Base-by-base conservation (phyloP, 192 early-diverging fungal genomes). In the Linnemannia hyalina region DNA sequence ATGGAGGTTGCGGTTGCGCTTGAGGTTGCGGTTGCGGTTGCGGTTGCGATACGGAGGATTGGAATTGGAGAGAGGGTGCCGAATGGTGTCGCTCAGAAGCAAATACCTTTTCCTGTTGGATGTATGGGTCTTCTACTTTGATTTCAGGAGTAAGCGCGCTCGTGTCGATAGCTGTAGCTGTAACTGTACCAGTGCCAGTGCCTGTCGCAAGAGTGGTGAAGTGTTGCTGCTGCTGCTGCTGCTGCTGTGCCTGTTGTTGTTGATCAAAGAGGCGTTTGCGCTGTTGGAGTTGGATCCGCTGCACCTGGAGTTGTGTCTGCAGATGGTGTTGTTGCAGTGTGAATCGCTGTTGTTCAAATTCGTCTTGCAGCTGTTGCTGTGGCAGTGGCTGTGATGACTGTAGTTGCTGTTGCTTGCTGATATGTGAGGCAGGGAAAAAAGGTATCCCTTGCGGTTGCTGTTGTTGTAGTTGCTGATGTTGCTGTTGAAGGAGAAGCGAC, bases 291-390 rank as follows among this genome's bases (percentile, higher is more conserved):
- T 75, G 78, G 11, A 85, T 60, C 26, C 55, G 78, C 47, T 85
- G 78, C 23, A 75, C 29, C 44, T 85, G 83, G 78, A 77, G 46
- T 55, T 80, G 83, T 4, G 78, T 47, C 23, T 68, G 74, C 6
- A 68, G 57, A 4, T 85, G 78, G 22, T 80, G 73, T 15, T 35
- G 83, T 36, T 76, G 83, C 55, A 83, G 77, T 11, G 76, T 70
- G 15, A 74, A 20, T 22, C 42, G 55, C 16, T 68, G 76, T 40
- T 70, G 68, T 38, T 47, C 42, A 20, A 55, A 40, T 57, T 44
- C 32, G 46, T 11, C 15, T 75, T 38, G 70, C 29, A 26, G 55
- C 49, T 74, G 80, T 16, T 52, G 29, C 35, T 74, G 73, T 7
- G 18, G 7, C 29, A 71, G 49, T 49, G 69, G 74, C 74, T 46